Conservation (phyloP, 208 protist species). For the Trypanosoma vivax region DNA sequence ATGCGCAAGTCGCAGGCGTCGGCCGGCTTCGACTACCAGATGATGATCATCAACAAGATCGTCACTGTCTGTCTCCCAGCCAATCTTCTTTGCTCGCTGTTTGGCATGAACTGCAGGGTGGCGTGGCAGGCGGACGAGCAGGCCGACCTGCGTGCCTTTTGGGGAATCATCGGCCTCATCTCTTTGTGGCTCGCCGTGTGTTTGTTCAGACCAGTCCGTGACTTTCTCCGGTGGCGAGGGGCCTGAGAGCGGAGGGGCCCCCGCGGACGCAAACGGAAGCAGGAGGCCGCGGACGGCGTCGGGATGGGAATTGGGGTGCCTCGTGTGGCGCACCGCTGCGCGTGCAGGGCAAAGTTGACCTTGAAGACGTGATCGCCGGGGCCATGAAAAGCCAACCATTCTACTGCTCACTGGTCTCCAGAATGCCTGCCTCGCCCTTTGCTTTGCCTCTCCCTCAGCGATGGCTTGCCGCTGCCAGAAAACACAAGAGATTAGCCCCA, state of each 20-base stretch:
- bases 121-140: slow-evolving; percentile 56
- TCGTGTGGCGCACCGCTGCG: no score
- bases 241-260: no score
- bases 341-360: no score
- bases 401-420: no score
- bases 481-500: no score
- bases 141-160: slow-evolving; percentile 53
- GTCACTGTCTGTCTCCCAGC: slow-evolving; percentile 83
- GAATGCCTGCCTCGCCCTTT: no score
- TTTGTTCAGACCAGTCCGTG: slow-evolving; percentile 38
- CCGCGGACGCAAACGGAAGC: background rate
- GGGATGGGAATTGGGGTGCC: no score
- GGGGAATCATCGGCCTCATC: slow-evolving; percentile 59
- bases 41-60: slow-evolving; percentile 69
- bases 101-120: slow-evolving; percentile 89
- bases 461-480: no score
- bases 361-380: no score
- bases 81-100: slow-evolving; percentile 75
- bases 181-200: slow-evolving; percentile 49
- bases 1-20: slow-evolving; percentile 88
- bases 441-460: no score
- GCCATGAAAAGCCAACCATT: no score
- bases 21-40: slow-evolving; percentile 67
- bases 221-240: background rate
- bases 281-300: no score